These are phyloP conservation scores for Dipteronia dyeriana DNA, from an alignment of 345 rosid genomes.

Conservation along the genomic window DNA sequence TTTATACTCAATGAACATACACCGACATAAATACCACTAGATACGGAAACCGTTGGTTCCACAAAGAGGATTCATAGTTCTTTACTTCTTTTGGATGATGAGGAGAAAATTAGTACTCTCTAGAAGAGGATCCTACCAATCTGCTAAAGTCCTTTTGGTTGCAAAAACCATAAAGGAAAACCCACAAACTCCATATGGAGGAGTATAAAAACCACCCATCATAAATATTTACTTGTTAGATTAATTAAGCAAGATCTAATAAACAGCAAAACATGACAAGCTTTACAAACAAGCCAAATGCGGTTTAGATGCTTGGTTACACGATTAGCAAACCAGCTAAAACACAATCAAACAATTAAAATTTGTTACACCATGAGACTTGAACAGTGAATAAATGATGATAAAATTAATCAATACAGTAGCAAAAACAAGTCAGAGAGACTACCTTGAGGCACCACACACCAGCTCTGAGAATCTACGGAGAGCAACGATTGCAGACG, in stretches of 20 bases:
- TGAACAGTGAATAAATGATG: too few species aligned
- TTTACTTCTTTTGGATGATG: background rate
- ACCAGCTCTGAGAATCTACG: slow-evolving; percentile 33
- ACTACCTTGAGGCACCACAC: slow-evolving; percentile 40
- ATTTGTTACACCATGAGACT: background rate
- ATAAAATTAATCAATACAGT: background rate
- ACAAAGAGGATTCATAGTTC: background rate
- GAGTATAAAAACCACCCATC: background rate
- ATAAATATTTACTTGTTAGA: background rate
- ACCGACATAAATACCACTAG: background rate
- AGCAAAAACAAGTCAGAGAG: background rate
- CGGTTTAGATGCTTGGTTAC: background rate
- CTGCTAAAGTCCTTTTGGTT: background rate
- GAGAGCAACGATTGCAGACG: slow-evolving; percentile 32
- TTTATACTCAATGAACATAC: background rate
- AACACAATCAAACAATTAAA: background rate
- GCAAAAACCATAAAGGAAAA: background rate
- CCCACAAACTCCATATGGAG: background rate
- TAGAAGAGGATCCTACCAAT: background rate
- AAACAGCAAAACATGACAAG: background rate
- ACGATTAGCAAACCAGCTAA: background rate
- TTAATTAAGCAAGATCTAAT: background rate
- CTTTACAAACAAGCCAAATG: background rate
- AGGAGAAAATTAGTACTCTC: background rate
- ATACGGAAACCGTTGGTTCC: background rate